Base-by-base conservation (phyloP, 1,139 yeast species). In the Geotrichum carabidarum region DNA sequence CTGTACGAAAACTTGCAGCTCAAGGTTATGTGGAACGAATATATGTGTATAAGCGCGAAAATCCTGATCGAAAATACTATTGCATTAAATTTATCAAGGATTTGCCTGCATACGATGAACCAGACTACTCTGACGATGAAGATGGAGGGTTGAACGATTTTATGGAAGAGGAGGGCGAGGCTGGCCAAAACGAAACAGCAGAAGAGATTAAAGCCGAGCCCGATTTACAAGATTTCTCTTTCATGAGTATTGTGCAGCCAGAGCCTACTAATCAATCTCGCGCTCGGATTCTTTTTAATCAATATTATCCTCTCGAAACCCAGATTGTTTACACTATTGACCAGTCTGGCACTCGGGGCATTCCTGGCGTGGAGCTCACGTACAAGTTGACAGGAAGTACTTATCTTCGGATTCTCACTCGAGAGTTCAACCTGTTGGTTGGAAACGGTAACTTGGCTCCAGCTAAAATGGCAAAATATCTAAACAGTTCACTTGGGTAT, bases 11-110 rank as follows among this genome's bases (percentile, higher is more conserved):
- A 56, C 72, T 86, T 35, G 81, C 79, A 57, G 71, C 69, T 4
- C 72, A 71, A 44, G 86, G 83, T 0, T 81, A 73, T 60, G 70
- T 86, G 12, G 82, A 80, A 57, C 79, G 82, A 50, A 78, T 86
- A 0, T 68, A 77, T 60, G 86, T 84, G 1, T 78, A 76, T 38
- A 77, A 81, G 1, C 78, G 80, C 0, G 76, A 74, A 2, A 70
- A 74, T 12, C 76, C 78, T 0, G 69, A 72, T 2, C 65, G 69
- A 30, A 71, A 77, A 51, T 77, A 81, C n/a, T 74, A 82, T 56
- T 83, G 93, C 50, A 74, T 86, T 17, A 80, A 79, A 65, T 85
- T 72, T 61, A 44, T 83, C 8, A 78, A 77, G 59, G 90, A 84
- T 59, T 71, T 70, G 34, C 63, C 66, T 1, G 65, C 64, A 1